phyloP scores from a whole-genome alignment of 106 monocot genomes.

The Dendrobium nobile region DNA sequence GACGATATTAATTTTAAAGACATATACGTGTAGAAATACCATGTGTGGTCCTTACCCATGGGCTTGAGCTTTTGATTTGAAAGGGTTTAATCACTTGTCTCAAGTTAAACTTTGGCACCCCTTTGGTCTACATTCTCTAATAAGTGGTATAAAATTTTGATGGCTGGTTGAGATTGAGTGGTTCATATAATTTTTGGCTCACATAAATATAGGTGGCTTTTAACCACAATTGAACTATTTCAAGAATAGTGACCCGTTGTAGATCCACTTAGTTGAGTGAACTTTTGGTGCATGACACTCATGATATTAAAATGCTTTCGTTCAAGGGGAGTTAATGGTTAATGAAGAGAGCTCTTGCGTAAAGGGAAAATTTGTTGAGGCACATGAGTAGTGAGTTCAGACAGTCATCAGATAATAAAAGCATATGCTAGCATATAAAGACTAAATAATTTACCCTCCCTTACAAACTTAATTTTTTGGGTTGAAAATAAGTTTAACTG shows the following conservation, averaged over 20 bases:
- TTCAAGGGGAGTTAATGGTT: not conserved
- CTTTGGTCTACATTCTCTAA: not conserved
- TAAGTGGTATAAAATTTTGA: not conserved
- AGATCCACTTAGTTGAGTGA: not conserved
- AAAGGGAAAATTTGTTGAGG: not conserved
- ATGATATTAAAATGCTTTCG: not conserved
- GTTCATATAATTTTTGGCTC: not conserved
- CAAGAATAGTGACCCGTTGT: no score
- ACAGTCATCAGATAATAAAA: not conserved
- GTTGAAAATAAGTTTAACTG: not conserved
- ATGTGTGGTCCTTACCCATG: not conserved
- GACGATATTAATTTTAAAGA: not conserved
- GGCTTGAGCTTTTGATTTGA: not conserved
- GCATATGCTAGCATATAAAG: not conserved
- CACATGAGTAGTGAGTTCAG: not conserved
- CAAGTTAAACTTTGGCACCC: no score
- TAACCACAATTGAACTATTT: not conserved
- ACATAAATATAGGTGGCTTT: not conserved
- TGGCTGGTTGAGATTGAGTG: not conserved
- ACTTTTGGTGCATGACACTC: not conserved
- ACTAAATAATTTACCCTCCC: not conserved
- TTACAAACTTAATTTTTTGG: not conserved
- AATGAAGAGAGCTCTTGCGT: not conserved
- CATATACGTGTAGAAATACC: not conserved
- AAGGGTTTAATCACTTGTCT: not conserved